Conservation (phyloP, 768 basidiomycete genomes). For the Vararia minispora region DNA sequence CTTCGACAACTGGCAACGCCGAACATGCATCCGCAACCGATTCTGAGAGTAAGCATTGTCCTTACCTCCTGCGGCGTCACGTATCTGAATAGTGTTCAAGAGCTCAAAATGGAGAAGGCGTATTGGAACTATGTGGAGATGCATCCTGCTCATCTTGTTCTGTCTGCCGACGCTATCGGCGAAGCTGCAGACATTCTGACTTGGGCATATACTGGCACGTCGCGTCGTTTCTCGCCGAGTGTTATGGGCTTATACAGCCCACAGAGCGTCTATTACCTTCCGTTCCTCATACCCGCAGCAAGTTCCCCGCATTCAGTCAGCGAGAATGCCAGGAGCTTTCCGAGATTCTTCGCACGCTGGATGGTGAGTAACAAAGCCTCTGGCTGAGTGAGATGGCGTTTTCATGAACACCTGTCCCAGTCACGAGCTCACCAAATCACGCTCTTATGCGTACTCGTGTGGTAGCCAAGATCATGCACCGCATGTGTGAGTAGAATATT, state of each 20-base stretch:
- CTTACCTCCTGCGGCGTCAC: neutral
- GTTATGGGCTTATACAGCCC: neutral
- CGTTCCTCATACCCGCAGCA: constrained; percentile 37
- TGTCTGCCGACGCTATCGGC: constrained; percentile 42
- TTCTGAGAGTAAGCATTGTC: constrained; percentile 29
- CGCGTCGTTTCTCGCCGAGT: neutral
- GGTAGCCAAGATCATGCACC: constrained; percentile 12
- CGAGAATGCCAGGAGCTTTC: constrained; percentile 72
- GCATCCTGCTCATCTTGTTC: constrained; percentile 60
- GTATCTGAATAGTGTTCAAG: constrained; percentile 24
- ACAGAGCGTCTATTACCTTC: constrained; percentile 60
- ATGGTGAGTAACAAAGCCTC: constrained; percentile 10
- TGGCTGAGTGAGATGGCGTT: constrained; percentile 6
- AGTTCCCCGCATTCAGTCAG: constrained; percentile 62
- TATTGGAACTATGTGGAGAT: constrained; percentile 77
- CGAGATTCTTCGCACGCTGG: constrained; percentile 39
- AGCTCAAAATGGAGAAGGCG: constrained; percentile 62
- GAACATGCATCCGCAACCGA: no score
- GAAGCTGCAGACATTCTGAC: constrained; percentile 70
- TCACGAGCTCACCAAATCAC: constrained; percentile 1
- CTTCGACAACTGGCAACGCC: no score
- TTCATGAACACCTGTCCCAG: neutral
- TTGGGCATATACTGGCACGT: constrained; percentile 69
- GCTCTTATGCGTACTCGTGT: constrained; percentile 11
- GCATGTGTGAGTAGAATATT: constrained; percentile 8